Percentiles rank a stretch among this genome's conserved stretches.
Evolutionary conservation across 2,329 filamentous ascomycete genomes (phyloP).

Genomic region (Beauveria pseudobassiana): DNA sequence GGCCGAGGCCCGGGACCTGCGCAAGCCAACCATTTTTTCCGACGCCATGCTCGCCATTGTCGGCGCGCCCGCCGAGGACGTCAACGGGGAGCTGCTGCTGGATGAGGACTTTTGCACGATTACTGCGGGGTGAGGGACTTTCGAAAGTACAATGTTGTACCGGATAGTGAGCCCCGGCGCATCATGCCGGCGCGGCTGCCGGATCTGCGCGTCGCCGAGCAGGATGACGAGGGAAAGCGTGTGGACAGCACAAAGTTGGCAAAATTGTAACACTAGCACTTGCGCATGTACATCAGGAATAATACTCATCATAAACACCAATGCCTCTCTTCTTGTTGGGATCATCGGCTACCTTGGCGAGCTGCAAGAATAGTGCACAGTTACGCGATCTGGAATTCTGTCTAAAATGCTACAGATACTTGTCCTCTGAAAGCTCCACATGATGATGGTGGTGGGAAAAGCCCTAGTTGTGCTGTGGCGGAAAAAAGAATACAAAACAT

Average conservation of each 20-base stretch:
- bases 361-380: no score
- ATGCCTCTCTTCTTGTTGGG: no score
- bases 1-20: slow-evolving; percentile 48
- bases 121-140: slow-evolving; percentile 63
- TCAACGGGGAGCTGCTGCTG: slow-evolving; percentile 66
- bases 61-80: slow-evolving; percentile 44
- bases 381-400: background rate
- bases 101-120: slow-evolving; percentile 75
- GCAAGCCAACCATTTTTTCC: slow-evolving; percentile 67
- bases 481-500: background rate
- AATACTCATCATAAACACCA: no score
- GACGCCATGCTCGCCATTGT: slow-evolving; percentile 72
- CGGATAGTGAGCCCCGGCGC: slow-evolving; percentile 55
- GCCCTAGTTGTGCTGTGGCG: background rate
- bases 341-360: background rate
- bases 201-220: slow-evolving; percentile 64
- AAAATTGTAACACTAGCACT: slow-evolving; percentile 27
- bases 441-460: slow-evolving; percentile 13
- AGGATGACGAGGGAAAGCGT: slow-evolving; percentile 69
- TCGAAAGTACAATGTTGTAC: slow-evolving; percentile 61
- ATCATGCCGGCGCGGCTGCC: slow-evolving; percentile 73
- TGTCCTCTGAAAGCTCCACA: slow-evolving; percentile 15
- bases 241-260: slow-evolving; percentile 53
- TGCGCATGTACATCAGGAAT: background rate
- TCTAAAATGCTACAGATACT: slow-evolving; percentile 1